Conservation (phyloP, 768 basidiomycete species). For the Russula dissimulans region DNA sequence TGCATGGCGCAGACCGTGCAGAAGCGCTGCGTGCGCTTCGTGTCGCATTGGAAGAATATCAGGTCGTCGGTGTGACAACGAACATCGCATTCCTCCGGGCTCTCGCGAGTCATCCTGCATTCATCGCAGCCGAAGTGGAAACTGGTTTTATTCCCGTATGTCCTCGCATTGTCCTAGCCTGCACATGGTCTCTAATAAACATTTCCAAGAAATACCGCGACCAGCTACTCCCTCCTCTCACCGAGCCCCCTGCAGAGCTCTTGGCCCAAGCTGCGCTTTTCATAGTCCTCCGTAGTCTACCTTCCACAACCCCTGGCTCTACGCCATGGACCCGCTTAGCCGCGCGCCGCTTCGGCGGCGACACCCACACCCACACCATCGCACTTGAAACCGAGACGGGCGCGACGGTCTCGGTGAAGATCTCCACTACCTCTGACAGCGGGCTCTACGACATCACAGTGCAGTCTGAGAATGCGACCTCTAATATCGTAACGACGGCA, state of each 20-base stretch:
- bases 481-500: slow-evolving; percentile 1
- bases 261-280: slow-evolving; percentile 77
- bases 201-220: slow-evolving; percentile 63
- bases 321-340: slow-evolving; percentile 65
- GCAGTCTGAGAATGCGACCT: slow-evolving; percentile 25
- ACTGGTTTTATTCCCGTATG: slow-evolving; percentile 85
- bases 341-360: slow-evolving; percentile 73
- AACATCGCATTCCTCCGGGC: slow-evolving; percentile 82
- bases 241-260: slow-evolving; percentile 49
- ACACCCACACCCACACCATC: slow-evolving; percentile 52
- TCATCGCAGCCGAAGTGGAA: slow-evolving; percentile 73
- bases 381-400: slow-evolving; percentile 50
- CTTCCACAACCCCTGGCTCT: slow-evolving; percentile 18
- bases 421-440: slow-evolving; percentile 36
- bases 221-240: slow-evolving; percentile 65
- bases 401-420: slow-evolving; percentile 30
- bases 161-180: not conserved
- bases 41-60: slow-evolving; percentile 78
- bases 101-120: slow-evolving; percentile 69
- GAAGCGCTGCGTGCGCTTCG: slow-evolving; percentile 77
- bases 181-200: not conserved
- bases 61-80: slow-evolving; percentile 84
- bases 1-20: slow-evolving; percentile 73
- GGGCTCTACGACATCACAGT: slow-evolving; percentile 42
- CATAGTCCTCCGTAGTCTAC: slow-evolving; percentile 55